Evolutionary conservation across 78 protist species (phyloP), one percentile per base, ranked within the genome.

Genomic region (Andalucia godoyi): DNA sequence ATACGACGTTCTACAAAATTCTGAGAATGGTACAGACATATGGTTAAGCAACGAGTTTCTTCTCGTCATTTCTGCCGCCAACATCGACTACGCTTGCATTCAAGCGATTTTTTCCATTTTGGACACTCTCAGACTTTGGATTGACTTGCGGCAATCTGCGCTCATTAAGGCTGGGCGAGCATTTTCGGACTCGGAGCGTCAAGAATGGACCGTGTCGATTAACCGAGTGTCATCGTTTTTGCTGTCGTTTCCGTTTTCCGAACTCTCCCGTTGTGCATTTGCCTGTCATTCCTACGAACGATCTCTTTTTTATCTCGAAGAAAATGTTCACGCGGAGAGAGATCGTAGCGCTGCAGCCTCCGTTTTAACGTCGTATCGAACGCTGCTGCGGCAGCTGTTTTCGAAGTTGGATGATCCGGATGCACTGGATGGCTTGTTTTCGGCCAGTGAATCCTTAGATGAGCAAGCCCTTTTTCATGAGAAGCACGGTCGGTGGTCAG

Each of bases 381-480:
- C 78, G 21, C 61, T 40, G 10, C 0, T 74, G 58, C 70, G n/a
- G 8, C 33, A 21, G 37, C 37, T 43, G 13, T 74, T 39, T 46
- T 21, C 34, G 9, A 15, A 12, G 1, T 2, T 42, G 41, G 54
- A 25, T 6, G 80, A 65, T 23, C 33, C 42, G 39, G 80, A 74
- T 32, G 58, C 58, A 9, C 45, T 66, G 29, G 38, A n/a, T 2
- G 80, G 61, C 3, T 33, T 74, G 25, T 21, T 54, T 21, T 30
- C 72, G 17, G 0, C 37, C 57, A 62, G 72, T 34, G 15, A 68
- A 12, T 0, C 34, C 1, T 8, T 61, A 29, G 45, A 61, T 1
- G 78, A 60, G 6, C 54, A 32, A 33, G 30, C 52, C 4, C 33
- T 65, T 18, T 65, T 66, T 13, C 63, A 49, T 49, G 46, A 65